A percentile compares a stretch with the other conserved stretches of the same genome.
Evolutionary conservation across 129 eudicot species (phyloP).

Genomic region (Smallanthus sonchifolius): DNA sequence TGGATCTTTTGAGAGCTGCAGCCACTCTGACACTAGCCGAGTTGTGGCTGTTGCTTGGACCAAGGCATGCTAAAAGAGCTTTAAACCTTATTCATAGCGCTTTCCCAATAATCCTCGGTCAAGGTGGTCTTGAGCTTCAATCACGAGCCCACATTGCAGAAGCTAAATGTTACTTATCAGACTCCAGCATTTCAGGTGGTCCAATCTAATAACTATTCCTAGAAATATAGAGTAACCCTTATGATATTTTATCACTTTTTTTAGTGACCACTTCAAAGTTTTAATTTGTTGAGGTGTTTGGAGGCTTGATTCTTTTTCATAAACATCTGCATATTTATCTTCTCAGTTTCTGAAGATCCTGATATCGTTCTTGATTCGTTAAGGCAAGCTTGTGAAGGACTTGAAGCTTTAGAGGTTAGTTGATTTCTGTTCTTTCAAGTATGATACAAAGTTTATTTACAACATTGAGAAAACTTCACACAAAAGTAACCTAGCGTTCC

Average conservation of each 20-base stretch:
- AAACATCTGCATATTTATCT: background rate
- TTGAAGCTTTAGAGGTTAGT: conserved; percentile 88
- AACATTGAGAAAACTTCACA: background rate
- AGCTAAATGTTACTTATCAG: conserved; percentile 89
- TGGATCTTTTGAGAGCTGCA: conserved; percentile 92
- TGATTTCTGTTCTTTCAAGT: conserved; percentile 5
- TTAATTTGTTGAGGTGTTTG: background rate
- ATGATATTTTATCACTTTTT: background rate
- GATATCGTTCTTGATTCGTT: conserved; percentile 69
- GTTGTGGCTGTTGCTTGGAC: conserved; percentile 86
- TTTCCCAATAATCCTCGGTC: conserved; percentile 87
- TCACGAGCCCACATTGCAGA: conserved; percentile 83
- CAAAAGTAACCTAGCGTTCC: no score
- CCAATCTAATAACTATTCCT: background rate
- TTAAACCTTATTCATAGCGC: conserved; percentile 73
- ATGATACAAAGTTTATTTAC: background rate
- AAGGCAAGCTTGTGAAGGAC: conserved; percentile 79
- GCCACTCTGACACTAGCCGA: conserved; percentile 88
- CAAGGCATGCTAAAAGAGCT: conserved; percentile 86
- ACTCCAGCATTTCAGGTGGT: conserved; percentile 65
- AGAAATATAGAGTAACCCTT: background rate
- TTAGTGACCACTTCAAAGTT: background rate
- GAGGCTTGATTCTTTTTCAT: background rate
- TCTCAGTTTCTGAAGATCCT: conserved; percentile 59
- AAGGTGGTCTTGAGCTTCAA: conserved; percentile 87